Evolutionary conservation across 1,284 basidiomycete species (phyloP), one percentile per base, ranked within the genome.

Genomic region (Ganoderma meredithae): DNA sequence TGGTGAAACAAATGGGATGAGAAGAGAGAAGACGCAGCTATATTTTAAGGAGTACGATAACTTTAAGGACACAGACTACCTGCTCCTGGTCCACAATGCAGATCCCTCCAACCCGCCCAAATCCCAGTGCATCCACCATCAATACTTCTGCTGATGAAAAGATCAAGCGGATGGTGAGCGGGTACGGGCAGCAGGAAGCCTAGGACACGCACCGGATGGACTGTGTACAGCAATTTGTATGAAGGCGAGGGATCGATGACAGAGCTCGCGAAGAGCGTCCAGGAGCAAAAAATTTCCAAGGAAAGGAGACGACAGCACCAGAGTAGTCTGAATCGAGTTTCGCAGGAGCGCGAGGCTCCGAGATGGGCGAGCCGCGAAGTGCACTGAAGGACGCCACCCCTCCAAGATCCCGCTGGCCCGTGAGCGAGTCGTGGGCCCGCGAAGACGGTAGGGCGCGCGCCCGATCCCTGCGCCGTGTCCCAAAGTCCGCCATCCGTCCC

Each of bases 261-360:
- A 10, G n/a, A 10, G 44, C 44, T 73, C 76, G 39, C 76, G 69
- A 78, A 68, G 76, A 77, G 77, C 75, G 62, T 58, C 65, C 40
- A 39, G 15, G 61, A 25, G 52, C 17, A 72, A 78, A 78, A 78
- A 78, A 74, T 75, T 75, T 73, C 52, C 66, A 64, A 63, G 44
- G 59, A 39, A 2, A 33, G 33, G 41, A 53, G 67, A 69, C 77
- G 77, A 83, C 82, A 86, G 81, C 74, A 78, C 79, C 76, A 84
- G 84, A 86, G 80, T 85, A 86, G 85, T 86, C 84, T 85, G 85
- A 86, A 82, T 86, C 83, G 82, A 86, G 85, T 86, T 85, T 77
- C 83, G 75, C 74, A 69, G 70, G 68, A 70, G 72, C 62, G 22
- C 71, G 73, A 67, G 67, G 67, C 71, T 69, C 69, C 70, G 55